These are phyloP conservation scores for Rhododendron ferrugineum DNA, from an alignment of 148 eudicot genomes.

Conservation along the genomic window DNA sequence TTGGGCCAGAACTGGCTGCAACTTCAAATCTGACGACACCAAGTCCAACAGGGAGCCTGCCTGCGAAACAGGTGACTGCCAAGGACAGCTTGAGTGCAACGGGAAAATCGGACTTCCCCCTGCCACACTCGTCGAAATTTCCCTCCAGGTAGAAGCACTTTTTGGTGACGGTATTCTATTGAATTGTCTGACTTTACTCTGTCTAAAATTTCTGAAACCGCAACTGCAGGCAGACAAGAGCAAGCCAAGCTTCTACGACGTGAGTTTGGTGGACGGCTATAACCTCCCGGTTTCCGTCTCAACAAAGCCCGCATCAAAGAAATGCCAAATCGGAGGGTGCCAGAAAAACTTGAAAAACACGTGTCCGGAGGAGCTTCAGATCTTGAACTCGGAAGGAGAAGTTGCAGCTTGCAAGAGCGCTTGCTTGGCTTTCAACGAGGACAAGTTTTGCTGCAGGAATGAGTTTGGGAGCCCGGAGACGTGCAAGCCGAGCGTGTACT, in stretches of 20 bases:
- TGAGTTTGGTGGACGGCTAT: conserved; percentile 72
- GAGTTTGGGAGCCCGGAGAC: conserved; percentile 49
- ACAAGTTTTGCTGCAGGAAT: conserved; percentile 63
- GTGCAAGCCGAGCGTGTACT: conserved; percentile 62
- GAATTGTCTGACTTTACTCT: too few relatives aligned
- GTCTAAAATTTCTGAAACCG: neutral
- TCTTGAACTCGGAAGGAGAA: conserved; percentile 27
- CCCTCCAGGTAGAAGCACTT: conserved; percentile 27
- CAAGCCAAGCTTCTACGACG: conserved; percentile 59
- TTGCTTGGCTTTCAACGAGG: conserved; percentile 56
- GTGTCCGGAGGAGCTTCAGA: conserved; percentile 59
- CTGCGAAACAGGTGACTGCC: conserved; percentile 71
- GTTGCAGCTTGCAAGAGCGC: conserved; percentile 77
- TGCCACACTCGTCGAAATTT: conserved; percentile 53
- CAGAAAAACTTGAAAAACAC: conserved; percentile 30
- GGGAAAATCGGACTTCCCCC: conserved; percentile 63
- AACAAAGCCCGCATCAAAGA: neutral
- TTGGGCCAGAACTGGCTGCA: conserved; percentile 76
- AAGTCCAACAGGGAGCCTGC: conserved; percentile 24
- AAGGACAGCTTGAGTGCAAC: conserved; percentile 43
- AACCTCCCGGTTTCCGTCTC: conserved; percentile 54
- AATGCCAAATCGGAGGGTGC: conserved; percentile 53
- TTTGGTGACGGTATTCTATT: too few relatives aligned
- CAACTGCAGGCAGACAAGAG: conserved; percentile 26
- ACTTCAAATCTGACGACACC: conserved; percentile 30